phyloP scores from a whole-genome alignment of 345 rosid genomes.

The Pistacia vera region DNA sequence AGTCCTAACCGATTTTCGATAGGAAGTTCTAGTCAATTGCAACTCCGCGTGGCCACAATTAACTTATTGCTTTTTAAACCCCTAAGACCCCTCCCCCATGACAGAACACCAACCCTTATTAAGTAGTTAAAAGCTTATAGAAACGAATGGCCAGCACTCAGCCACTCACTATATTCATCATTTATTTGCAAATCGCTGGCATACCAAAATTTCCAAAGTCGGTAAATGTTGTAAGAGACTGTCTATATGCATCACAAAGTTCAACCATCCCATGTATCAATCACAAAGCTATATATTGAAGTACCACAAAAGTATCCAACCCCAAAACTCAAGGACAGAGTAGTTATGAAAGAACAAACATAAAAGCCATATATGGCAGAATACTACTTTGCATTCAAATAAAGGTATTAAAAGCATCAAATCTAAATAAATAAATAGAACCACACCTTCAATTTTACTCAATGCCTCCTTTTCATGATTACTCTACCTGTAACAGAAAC shows the following conservation, averaged over 20 bases:
- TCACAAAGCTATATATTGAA: background rate
- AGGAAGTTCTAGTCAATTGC: too few species aligned
- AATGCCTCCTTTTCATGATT: constrained; percentile 38
- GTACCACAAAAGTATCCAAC: background rate
- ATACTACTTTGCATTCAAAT: too few species aligned
- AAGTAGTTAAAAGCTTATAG: background rate
- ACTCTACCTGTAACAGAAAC: constrained; percentile 40
- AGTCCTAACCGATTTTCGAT: background rate
- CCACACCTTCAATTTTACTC: constrained; percentile 48
- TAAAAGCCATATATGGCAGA: background rate
- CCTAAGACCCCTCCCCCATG: background rate
- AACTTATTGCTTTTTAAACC: background rate
- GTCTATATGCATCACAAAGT: background rate
- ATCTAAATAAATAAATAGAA: background rate
- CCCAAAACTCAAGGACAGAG: background rate
- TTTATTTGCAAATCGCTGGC: background rate
- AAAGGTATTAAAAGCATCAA: background rate
- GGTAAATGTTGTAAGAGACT: background rate
- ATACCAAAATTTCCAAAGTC: background rate
- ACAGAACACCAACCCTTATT: background rate
- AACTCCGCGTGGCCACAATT: background rate
- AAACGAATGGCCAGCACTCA: background rate
- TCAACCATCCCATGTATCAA: background rate
- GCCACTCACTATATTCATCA: background rate
- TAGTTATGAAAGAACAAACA: background rate